phyloP scores from a whole-genome alignment of 176 grass and related monocot species.

The Aegilops bicornis region DNA sequence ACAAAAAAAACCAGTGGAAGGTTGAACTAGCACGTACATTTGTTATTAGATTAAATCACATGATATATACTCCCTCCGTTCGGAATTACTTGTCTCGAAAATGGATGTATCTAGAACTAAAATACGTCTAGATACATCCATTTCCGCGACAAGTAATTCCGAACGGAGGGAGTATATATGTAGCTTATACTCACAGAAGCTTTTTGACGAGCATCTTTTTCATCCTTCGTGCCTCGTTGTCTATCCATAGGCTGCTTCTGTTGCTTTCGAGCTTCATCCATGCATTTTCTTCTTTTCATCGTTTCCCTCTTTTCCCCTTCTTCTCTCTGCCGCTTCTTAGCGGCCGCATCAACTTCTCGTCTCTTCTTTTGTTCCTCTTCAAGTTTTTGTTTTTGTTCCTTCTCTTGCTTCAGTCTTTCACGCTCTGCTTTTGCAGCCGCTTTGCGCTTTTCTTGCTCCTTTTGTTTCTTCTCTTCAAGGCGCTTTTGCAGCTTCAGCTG shows the following conservation, averaged over 20 bases:
- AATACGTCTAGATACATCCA: too few relatives aligned
- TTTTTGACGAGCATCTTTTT: conserved; percentile 26
- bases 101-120: too few relatives aligned
- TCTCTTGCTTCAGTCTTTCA: conserved; percentile 52
- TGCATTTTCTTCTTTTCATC: conserved; percentile 45
- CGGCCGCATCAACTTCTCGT: conserved; percentile 44
- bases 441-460: conserved; percentile 54
- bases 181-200: conserved; percentile 45
- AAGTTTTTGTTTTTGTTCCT: conserved; percentile 50
- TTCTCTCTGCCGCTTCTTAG: conserved; percentile 72
- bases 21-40: too few relatives aligned
- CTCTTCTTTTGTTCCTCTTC: conserved; percentile 44
- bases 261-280: conserved; percentile 32
- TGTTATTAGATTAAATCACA: too few relatives aligned
- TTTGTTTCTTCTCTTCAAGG: conserved; percentile 61
- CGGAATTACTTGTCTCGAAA: too few relatives aligned
- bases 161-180: too few relatives aligned
- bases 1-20: too few relatives aligned
- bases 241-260: conserved; percentile 41
- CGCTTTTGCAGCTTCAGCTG: conserved; percentile 61
- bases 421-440: conserved; percentile 50
- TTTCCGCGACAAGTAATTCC: too few relatives aligned
- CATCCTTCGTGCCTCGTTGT: conserved; percentile 2
- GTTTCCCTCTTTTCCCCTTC: conserved; percentile 55
- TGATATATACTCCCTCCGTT: too few relatives aligned